Evolutionary conservation across 345 rosid genomes (phyloP).

Genomic region (Clausena lansium): DNA sequence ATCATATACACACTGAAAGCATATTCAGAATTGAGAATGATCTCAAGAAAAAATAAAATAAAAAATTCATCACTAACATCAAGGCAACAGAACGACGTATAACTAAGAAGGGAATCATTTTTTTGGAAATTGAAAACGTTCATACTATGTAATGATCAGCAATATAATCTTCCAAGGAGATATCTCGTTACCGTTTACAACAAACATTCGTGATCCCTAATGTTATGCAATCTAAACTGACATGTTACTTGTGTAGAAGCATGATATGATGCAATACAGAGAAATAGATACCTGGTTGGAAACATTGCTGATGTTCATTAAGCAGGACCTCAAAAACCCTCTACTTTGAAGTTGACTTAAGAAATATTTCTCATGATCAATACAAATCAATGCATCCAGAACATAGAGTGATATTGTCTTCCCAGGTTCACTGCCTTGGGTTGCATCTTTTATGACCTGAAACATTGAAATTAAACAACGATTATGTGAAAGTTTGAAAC

Average conservation of each 20-base stretch:
- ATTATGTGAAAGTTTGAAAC: constrained; percentile 2
- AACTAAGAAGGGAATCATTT: background rate
- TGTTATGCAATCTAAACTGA: constrained; percentile 2
- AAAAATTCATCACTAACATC: background rate
- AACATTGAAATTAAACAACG: constrained; percentile 19
- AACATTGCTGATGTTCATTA: constrained; percentile 64
- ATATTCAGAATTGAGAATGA: background rate
- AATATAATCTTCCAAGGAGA: background rate
- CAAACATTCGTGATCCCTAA: background rate
- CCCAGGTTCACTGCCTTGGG: constrained; percentile 90
- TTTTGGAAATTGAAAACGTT: background rate
- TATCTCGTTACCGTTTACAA: background rate
- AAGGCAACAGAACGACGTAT: background rate
- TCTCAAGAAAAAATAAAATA: background rate
- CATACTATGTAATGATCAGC: background rate
- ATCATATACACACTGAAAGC: background rate
- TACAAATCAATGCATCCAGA: constrained; percentile 76
- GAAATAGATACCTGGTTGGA: constrained; percentile 57
- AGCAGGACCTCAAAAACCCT: constrained; percentile 77
- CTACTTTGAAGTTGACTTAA: constrained; percentile 93
- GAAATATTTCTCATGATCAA: constrained; percentile 84
- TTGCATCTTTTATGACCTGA: constrained; percentile 84
- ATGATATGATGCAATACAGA: background rate
- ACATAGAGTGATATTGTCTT: constrained; percentile 86
- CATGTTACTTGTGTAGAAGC: background rate